A percentile compares a stretch with the other conserved stretches of the same genome.
Conservation (phyloP, 2,329 filamentous ascomycete species). For the Xylariaceae sp. region DNA sequence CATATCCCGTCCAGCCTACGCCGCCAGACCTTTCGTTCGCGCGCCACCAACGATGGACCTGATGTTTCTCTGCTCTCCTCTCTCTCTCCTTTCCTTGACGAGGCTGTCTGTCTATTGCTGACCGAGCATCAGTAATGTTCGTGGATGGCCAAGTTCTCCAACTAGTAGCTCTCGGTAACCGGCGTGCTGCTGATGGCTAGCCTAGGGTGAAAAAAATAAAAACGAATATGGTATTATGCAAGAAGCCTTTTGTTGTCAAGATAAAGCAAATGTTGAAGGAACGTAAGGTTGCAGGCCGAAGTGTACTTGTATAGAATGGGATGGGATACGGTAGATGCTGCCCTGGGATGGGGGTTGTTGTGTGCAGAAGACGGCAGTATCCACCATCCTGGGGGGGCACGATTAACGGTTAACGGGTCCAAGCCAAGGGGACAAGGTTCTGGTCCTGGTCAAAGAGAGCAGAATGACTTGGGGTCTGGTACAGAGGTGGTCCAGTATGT, state of each 20-base stretch:
- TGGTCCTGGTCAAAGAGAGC: constrained; percentile 22
- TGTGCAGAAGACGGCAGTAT: constrained; percentile 27
- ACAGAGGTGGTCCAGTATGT: constrained; percentile 31
- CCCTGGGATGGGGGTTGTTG: constrained; percentile 27
- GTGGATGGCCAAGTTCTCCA: too few relatives aligned
- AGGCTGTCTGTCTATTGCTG: too few relatives aligned
- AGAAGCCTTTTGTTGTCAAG: constrained; percentile 23
- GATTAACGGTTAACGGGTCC: constrained; percentile 25
- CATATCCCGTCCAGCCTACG: constrained; percentile 37
- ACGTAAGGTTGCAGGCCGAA: constrained; percentile 30
- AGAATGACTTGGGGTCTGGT: constrained; percentile 27
- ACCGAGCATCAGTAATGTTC: too few relatives aligned
- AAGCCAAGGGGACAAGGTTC: constrained; percentile 25
- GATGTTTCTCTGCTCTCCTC: neutral
- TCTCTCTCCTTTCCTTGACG: neutral
- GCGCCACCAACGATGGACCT: constrained; percentile 13
- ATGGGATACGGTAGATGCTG: constrained; percentile 30
- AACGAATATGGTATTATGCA: constrained; percentile 21
- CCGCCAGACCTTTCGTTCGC: constrained; percentile 13
- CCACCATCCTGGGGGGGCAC: constrained; percentile 26
- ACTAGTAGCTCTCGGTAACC: constrained; percentile 7
- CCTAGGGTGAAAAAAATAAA: neutral
- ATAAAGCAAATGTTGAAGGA: constrained; percentile 27
- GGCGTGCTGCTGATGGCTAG: constrained; percentile 10
- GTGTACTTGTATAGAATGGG: constrained; percentile 31